phyloP scores from a whole-genome alignment of 352 stramenopile species.

The Pythium graminicola region DNA sequence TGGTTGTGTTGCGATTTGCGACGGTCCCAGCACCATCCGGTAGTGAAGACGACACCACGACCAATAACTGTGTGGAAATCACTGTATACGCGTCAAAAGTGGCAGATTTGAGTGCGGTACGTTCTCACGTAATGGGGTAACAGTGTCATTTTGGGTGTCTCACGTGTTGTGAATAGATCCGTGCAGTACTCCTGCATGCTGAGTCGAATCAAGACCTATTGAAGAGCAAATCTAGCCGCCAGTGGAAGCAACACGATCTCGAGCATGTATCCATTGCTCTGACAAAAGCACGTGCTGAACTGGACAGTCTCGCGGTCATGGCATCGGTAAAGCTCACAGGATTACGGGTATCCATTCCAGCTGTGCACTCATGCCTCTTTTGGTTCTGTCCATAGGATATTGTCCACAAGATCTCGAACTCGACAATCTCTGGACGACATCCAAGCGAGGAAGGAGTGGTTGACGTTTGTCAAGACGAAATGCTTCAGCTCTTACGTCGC shows the following conservation, averaged over 20 bases:
- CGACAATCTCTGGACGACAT: not conserved
- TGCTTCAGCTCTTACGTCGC: constrained; percentile 19
- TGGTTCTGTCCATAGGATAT: too few relatives aligned
- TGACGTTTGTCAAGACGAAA: constrained; percentile 19
- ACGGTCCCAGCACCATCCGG: not conserved
- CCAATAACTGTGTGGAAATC: constrained; percentile 32
- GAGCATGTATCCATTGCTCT: constrained; percentile 8
- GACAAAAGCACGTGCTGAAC: not conserved
- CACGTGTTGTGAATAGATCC: constrained; percentile 33
- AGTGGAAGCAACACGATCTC: not conserved
- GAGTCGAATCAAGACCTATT: constrained; percentile 4
- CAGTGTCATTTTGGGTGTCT: too few relatives aligned
- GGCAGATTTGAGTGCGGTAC: constrained; percentile 51
- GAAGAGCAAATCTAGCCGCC: not conserved
- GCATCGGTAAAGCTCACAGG: not conserved
- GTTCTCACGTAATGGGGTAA: too few relatives aligned
- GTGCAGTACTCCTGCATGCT: constrained; percentile 30
- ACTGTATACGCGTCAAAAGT: constrained; percentile 46
- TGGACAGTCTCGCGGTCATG: not conserved
- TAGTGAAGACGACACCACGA: constrained; percentile 12
- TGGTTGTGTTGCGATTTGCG: constrained; percentile 39
- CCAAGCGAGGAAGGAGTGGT: not conserved
- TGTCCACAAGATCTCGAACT: not conserved
- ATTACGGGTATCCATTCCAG: not conserved
- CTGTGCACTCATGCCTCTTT: not conserved